Base-by-base conservation (phyloP, 495 filamentous ascomycete species). In the Xylaria castorea region DNA sequence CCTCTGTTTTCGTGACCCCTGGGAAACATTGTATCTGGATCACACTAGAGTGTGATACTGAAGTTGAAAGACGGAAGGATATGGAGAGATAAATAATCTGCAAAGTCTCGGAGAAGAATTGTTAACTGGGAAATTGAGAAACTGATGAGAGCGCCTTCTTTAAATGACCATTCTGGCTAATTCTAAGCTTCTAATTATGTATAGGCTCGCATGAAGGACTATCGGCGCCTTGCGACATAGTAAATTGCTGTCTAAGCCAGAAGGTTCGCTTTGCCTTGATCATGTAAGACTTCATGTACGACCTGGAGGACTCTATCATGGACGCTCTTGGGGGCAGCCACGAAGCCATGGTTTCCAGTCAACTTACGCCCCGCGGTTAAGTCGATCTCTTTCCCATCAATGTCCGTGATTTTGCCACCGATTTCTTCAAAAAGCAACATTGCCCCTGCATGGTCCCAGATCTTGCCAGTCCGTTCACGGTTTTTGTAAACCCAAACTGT, bases 391-490 rank as follows among this genome's bases (percentile, higher is more conserved):
- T 81, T 81, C 5, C 90, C 87, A 63, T 89, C 80, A 2, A 92
- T 79, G 73, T 93, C 91, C 0, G 87, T 91, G 22, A 93, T 84
- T 66, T 82, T 81, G 38, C 88, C 89, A 0, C 91, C 91, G 2
- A 89, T 80, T 75, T 93, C 91, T 78, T 89, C 82, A 58, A 88
- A 91, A 40, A 92, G 81, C 34, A 93, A 78, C 86, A 92, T 90
- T 0, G 89, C 91, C 9, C 91, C 91, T 0, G 89, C 87, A 79
- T 93, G 91, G 73, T 93, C 91, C 91, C 91, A 93, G 20, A 91
- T 83, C 79, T 91, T 90, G n/a, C 86, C 90, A 34, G 81, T 81
- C 70, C 89, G 83, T 0, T 81, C 78, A 4, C 79, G 75, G 5
- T 83, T 81, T 71, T 83, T 83, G 66, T 91, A 90, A 14, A 92